phyloP scores from a whole-genome alignment of 192 early-diverging fungal species.

The Rhizophagus clarus region DNA sequence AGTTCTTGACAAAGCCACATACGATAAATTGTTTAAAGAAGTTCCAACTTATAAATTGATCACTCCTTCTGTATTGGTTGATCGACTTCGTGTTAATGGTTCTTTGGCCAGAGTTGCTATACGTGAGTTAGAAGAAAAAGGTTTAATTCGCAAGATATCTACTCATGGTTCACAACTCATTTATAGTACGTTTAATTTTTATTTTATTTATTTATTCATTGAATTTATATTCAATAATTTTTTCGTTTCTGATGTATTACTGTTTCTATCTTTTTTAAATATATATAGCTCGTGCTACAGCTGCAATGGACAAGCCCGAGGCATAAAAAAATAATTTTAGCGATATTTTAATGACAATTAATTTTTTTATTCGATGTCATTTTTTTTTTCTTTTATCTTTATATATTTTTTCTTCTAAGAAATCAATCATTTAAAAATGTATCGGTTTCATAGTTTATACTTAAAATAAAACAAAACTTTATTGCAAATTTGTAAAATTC shows the following conservation, averaged over 20 bases:
- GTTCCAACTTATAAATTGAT: conserved; percentile 99
- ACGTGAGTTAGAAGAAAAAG: conserved; percentile 89
- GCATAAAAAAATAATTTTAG: neutral
- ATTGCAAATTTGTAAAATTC: no score
- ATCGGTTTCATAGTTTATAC: neutral
- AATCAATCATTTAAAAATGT: neutral
- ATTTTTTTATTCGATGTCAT: no score
- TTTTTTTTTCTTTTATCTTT: no score
- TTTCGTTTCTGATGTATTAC: neutral
- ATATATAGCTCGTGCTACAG: conserved; percentile 28
- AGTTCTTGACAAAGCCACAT: conserved; percentile 94
- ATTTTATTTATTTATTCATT: neutral
- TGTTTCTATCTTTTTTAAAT: neutral
- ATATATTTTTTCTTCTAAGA: no score
- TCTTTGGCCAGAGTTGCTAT: conserved; percentile 95
- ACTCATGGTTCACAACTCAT: conserved; percentile 90
- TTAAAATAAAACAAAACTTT: neutral
- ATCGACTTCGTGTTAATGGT: conserved; percentile 97
- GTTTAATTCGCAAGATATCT: conserved; percentile 90
- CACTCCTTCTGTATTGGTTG: conserved; percentile 96
- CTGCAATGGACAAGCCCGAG: conserved; percentile 22
- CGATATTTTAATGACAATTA: neutral
- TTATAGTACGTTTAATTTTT: conserved; percentile 54
- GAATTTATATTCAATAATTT: neutral
- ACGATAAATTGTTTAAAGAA: conserved; percentile 99